Conservation (phyloP, 2,329 filamentous ascomycete species). For the Fusarium sp. region DNA sequence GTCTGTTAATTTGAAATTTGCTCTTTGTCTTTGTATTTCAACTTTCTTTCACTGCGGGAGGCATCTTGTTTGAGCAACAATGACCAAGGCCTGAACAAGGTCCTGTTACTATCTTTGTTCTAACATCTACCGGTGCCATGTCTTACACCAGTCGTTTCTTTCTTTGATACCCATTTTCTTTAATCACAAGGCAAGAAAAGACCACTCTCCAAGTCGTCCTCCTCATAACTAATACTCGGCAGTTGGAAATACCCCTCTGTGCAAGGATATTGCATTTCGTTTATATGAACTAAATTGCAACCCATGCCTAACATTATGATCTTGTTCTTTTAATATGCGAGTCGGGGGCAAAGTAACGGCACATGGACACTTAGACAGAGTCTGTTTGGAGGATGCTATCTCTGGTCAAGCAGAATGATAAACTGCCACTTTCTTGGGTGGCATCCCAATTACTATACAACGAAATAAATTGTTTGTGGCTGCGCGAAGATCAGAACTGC, state of each 20-base stretch:
- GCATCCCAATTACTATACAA: background rate
- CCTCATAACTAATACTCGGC: background rate
- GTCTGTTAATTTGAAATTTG: constrained; percentile 42
- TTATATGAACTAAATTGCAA: background rate
- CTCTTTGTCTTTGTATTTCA: background rate
- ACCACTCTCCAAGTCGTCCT: no score
- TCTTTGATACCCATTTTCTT: background rate
- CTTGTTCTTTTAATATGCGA: background rate
- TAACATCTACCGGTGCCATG: constrained; percentile 10
- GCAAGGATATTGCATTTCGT: background rate
- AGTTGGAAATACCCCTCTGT: constrained; percentile 29
- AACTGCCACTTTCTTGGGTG: constrained; percentile 6
- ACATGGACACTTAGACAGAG: background rate
- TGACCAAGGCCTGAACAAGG: background rate
- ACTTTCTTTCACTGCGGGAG: background rate
- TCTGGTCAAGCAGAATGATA: constrained; percentile 17
- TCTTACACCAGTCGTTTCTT: constrained; percentile 11
- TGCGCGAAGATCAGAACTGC: background rate
- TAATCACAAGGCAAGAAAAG: constrained; percentile 8
- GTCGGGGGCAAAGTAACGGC: background rate
- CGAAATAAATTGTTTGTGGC: constrained; percentile 8
- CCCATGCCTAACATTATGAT: background rate
- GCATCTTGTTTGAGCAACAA: constrained; percentile 9
- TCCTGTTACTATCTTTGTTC: constrained; percentile 13
- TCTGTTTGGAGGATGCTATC: background rate